phyloP scores from a whole-genome alignment of 2,329 filamentous ascomycete species.

The Colletotrichum trifolii region DNA sequence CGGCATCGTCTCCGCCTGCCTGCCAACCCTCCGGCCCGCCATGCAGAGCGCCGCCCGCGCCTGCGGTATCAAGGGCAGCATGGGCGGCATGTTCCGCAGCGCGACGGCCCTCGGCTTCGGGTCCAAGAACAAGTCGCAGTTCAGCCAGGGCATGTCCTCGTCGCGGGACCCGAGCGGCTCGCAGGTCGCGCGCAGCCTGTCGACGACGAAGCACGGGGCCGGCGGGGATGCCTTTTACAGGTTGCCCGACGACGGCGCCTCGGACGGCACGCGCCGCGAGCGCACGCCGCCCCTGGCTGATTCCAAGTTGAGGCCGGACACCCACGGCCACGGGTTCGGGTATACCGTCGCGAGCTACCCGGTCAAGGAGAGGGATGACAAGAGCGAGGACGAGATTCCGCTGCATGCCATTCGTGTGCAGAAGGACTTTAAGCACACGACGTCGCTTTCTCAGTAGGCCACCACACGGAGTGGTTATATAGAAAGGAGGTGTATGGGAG shows the following conservation, averaged over 20 bases:
- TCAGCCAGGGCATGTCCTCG: slow-evolving; percentile 34
- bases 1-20: slow-evolving; percentile 64
- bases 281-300: slow-evolving; percentile 29
- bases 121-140: slow-evolving; percentile 39
- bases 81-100: slow-evolving; percentile 45
- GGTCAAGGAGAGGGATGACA: slow-evolving; percentile 40
- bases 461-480: no score
- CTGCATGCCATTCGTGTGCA: slow-evolving; percentile 52
- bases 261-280: slow-evolving; percentile 36
- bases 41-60: slow-evolving; percentile 50
- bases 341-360: slow-evolving; percentile 47
- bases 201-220: slow-evolving; percentile 21
- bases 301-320: slow-evolving; percentile 46
- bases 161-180: slow-evolving; percentile 24
- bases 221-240: slow-evolving; percentile 45
- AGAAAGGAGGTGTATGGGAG: no score
- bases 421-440: slow-evolving; percentile 48
- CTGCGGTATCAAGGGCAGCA: slow-evolving; percentile 52
- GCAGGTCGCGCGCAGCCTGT: slow-evolving; percentile 14
- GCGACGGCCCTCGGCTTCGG: slow-evolving; percentile 39
- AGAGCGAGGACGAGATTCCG: slow-evolving; percentile 51
- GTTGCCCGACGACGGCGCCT: slow-evolving; percentile 46
- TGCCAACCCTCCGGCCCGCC: slow-evolving; percentile 62
- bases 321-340: slow-evolving; percentile 41
- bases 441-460: neutral